Percentiles rank a stretch among this genome's conserved stretches.
These are phyloP conservation scores for Ophioceras dolichostomum DNA, from an alignment of 2,329 filamentous ascomycete species.

Conservation along the genomic window DNA sequence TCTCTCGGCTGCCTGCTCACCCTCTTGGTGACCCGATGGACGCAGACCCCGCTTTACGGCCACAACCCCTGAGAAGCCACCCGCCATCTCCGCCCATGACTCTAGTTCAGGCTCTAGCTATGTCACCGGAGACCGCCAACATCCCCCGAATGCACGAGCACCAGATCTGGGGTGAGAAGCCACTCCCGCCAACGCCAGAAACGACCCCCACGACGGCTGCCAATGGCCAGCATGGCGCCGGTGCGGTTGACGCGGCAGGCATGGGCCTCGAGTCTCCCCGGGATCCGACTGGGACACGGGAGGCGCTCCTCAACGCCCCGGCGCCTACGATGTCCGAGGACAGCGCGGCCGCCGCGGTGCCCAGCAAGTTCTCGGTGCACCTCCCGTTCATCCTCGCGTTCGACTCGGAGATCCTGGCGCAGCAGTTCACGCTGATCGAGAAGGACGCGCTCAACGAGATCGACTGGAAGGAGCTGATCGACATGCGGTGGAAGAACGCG, in stretches of 20 bases:
- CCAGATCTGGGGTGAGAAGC: constrained; percentile 30
- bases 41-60: constrained; percentile 10
- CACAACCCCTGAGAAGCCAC: constrained; percentile 7
- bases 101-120: constrained; percentile 31
- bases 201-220: constrained; percentile 30
- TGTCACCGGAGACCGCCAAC: constrained; percentile 24
- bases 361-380: constrained; percentile 42
- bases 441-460: constrained; percentile 79
- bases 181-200: constrained; percentile 36
- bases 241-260: constrained; percentile 9
- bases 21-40: constrained; percentile 17
- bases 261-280: constrained; percentile 11
- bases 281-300: constrained; percentile 19
- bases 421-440: constrained; percentile 77
- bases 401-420: constrained; percentile 64
- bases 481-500: constrained; percentile 68
- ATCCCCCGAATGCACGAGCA: constrained; percentile 25
- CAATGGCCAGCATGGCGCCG: constrained; percentile 11
- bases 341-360: too few species aligned
- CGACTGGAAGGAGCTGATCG: constrained; percentile 78
- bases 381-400: constrained; percentile 73
- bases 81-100: constrained; percentile 34
- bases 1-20: constrained; percentile 22
- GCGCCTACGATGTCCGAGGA: constrained; percentile 10
- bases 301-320: constrained; percentile 22